These are phyloP conservation scores for Begonia fuchsioides DNA, from an alignment of 306 rosid species.

Conservation along the genomic window DNA sequence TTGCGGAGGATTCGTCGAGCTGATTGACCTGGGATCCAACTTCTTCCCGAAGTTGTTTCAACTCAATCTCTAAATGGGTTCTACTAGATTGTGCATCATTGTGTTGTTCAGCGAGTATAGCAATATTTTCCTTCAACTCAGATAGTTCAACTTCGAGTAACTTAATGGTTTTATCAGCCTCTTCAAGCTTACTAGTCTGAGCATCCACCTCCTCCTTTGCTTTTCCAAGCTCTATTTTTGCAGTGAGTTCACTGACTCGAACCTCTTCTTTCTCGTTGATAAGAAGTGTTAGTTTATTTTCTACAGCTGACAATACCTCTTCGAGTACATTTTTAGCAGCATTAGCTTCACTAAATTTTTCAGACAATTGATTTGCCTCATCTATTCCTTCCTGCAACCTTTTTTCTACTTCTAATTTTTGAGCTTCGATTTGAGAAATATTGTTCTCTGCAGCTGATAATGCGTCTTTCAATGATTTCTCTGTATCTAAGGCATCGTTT, in stretches of 20 bases:
- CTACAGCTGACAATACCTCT: conserved; percentile 57
- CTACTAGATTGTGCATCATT: conserved; percentile 36
- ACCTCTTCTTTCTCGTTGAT: conserved; percentile 58
- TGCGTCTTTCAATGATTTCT: conserved; percentile 43
- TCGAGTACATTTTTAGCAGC: conserved; percentile 37
- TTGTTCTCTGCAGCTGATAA: conserved; percentile 40
- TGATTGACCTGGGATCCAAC: conserved; percentile 32
- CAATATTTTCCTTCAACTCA: conserved; percentile 29
- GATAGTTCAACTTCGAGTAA: conserved; percentile 52
- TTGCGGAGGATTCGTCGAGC: conserved; percentile 32
- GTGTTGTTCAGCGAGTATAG: conserved; percentile 45
- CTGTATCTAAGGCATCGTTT: conserved; percentile 39
- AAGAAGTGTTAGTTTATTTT: conserved; percentile 34
- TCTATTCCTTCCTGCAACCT: conserved; percentile 50
- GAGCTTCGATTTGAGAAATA: conserved; percentile 45
- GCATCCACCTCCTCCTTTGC: conserved; percentile 43
- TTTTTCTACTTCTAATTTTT: conserved; percentile 30
- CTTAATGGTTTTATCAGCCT: conserved; percentile 47
- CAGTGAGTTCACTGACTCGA: conserved; percentile 34
- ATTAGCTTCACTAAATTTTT: conserved; percentile 27
- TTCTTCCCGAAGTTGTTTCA: conserved; percentile 61
- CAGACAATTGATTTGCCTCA: conserved; percentile 24
- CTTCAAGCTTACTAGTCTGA: conserved; percentile 42
- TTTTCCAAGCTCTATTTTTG: conserved; percentile 47
- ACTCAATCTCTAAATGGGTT: conserved; percentile 50